A percentile compares a stretch with the other conserved stretches of the same genome.
phyloP scores from a whole-genome alignment of 2,329 filamentous ascomycete genomes.

The Xylogone sp. region DNA sequence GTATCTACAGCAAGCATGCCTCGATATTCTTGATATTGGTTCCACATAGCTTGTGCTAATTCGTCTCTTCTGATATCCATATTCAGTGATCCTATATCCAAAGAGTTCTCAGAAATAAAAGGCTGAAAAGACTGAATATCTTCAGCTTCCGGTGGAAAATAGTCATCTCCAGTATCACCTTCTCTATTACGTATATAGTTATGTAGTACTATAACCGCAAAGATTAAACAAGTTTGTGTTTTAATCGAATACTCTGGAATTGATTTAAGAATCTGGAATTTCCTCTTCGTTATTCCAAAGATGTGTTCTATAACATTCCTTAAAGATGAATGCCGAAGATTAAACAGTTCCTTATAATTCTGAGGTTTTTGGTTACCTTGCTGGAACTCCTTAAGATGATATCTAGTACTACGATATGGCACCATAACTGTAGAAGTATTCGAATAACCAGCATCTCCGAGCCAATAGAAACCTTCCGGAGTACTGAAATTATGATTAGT shows the following conservation, averaged over 20 bases:
- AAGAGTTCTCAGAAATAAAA: too few species aligned
- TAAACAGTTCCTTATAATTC: slow-evolving; percentile 1
- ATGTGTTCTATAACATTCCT: background rate
- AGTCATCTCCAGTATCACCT: too few species aligned
- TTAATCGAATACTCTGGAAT: background rate
- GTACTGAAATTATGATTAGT: background rate
- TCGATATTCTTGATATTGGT: too few species aligned
- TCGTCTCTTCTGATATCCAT: too few species aligned
- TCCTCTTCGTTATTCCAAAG: background rate
- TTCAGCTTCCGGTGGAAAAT: too few species aligned
- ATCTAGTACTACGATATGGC: background rate
- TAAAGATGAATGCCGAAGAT: background rate
- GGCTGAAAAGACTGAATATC: too few species aligned
- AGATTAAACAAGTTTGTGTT: background rate
- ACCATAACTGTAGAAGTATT: background rate
- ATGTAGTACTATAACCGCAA: background rate
- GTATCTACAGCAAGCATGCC: too few species aligned
- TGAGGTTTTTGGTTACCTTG: background rate
- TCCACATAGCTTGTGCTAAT: too few species aligned
- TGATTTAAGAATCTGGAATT: background rate
- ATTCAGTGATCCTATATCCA: too few species aligned
- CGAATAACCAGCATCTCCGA: background rate
- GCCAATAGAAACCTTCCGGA: background rate
- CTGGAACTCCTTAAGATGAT: background rate
- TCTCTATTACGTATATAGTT: background rate